Base-by-base conservation (phyloP, 2,329 filamentous ascomycete genomes). In the Stemphylium lycopersici region DNA sequence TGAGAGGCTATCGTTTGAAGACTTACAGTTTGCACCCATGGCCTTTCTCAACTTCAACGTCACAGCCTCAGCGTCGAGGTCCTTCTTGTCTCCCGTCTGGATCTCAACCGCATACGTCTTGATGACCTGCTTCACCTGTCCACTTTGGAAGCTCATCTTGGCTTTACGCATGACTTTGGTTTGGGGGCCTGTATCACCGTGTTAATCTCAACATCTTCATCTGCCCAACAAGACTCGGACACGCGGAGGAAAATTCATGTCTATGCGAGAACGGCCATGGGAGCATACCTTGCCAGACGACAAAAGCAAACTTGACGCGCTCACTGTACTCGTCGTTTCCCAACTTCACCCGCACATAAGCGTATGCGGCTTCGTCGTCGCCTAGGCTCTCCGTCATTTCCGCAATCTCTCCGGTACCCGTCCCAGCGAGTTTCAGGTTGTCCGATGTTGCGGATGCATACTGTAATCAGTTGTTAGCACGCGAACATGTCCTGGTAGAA, bases 161-260 rank as follows among this genome's bases (percentile, higher is more conserved):
- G 87, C 87, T 74, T 88, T 88, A 63, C 87, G 82, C 87, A 90
- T 89, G 53, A 89, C 82, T 75, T 84, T 85, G 1, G 86, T 87
- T 55, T 76, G 71, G 10, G 69, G 68, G 1, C 71, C 71, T 74
- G 15, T 22, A 5, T 20, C 20, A 33, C 33, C 36, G 24, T 47
- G 40, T 29, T 46, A 39, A 38, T 18, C 2, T 45, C 3, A 26
- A 49, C 3, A 33, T 41, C 12, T 20, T 18, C 20, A 32, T 36
- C 1, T 29, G 10, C 11, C 26, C 10, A 29, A 29, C 26, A 45
- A 31, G n/a, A 36, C 8, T 16, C 2, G 8, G 20, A 18, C 6
- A 6, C 12, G 12, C 7, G 3, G 8, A 22, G 8, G 20, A 11
- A 10, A 12, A 1, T 6, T 26, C 5, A 8, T 2, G 24, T 26